These are phyloP conservation scores for Niebla homalea DNA, from an alignment of 495 filamentous ascomycete species.

Conservation along the genomic window DNA sequence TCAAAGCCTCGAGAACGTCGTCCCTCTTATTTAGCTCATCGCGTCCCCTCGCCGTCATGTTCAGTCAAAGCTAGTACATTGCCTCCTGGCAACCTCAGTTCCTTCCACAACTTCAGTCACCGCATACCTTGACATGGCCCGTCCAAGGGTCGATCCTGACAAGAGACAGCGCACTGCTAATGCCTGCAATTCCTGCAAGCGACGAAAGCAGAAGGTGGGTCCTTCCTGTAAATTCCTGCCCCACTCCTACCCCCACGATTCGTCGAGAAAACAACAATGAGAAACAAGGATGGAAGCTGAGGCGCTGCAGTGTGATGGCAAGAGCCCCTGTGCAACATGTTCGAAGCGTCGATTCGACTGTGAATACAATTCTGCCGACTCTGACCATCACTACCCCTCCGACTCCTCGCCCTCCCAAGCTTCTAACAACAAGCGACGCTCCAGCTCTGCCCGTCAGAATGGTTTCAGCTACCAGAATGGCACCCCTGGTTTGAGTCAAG, in stretches of 20 bases:
- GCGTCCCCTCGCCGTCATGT: no score
- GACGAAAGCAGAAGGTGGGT: constrained; percentile 59
- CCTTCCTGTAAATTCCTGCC: constrained; percentile 5
- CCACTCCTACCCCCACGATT: background rate
- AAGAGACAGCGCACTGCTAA: constrained; percentile 51
- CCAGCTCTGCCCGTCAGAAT: no score
- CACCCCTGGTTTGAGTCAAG: no score
- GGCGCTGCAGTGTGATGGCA: constrained; percentile 46
- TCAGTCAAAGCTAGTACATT: no score
- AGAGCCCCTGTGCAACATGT: constrained; percentile 57
- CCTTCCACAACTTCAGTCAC: no score
- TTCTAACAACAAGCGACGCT: background rate
- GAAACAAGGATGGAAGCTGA: no score
- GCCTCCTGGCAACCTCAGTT: no score
- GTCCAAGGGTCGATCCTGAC: constrained; percentile 49
- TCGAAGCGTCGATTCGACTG: constrained; percentile 42
- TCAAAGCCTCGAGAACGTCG: no score
- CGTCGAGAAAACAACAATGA: no score
- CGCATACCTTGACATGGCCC: constrained; percentile 31
- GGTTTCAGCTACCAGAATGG: no score
- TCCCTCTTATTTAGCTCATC: no score
- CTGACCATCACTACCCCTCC: background rate
- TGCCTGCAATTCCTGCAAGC: constrained; percentile 67
- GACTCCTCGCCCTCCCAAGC: background rate
- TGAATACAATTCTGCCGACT: constrained; percentile 24